A percentile compares a stretch with the other conserved stretches of the same genome.
phyloP scores from a whole-genome alignment of 1,284 basidiomycete species.

The Grifola frondosa region DNA sequence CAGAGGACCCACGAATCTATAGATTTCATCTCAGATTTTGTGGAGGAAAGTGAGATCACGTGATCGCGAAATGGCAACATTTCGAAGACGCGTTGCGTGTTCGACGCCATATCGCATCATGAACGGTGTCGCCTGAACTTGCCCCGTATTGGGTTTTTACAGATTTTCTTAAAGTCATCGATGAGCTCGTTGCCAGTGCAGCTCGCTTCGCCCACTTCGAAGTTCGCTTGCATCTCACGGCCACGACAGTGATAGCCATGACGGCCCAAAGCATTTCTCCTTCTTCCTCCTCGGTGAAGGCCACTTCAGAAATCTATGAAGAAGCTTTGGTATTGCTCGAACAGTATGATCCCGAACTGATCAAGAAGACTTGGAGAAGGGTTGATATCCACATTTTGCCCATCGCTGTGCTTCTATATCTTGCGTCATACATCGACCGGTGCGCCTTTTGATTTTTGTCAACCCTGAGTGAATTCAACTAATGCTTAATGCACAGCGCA shows the following conservation, averaged over 20 bases:
- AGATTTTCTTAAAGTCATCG: no score
- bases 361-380: slow-evolving; percentile 30
- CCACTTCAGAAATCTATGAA: slow-evolving; percentile 8
- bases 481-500: slow-evolving; percentile 16
- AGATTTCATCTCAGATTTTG: no score
- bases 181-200: no score
- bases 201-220: no score
- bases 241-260: slow-evolving; percentile 12
- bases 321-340: slow-evolving; percentile 11
- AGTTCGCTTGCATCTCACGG: no score
- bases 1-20: no score
- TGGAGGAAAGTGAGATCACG: no score
- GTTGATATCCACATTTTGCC: slow-evolving; percentile 31
- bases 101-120: no score
- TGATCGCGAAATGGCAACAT: no score
- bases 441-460: slow-evolving; percentile 5
- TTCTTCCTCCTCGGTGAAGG: slow-evolving; percentile 15
- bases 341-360: slow-evolving; percentile 22
- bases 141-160: no score
- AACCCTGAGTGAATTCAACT: background rate
- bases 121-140: no score
- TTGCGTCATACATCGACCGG: slow-evolving; percentile 34
- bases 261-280: slow-evolving; percentile 5
- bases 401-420: slow-evolving; percentile 28
- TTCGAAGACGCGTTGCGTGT: no score